Evolutionary conservation across 2,329 filamentous ascomycete genomes (phyloP).

Genomic region (Macrophomina pseudophaseolina): DNA sequence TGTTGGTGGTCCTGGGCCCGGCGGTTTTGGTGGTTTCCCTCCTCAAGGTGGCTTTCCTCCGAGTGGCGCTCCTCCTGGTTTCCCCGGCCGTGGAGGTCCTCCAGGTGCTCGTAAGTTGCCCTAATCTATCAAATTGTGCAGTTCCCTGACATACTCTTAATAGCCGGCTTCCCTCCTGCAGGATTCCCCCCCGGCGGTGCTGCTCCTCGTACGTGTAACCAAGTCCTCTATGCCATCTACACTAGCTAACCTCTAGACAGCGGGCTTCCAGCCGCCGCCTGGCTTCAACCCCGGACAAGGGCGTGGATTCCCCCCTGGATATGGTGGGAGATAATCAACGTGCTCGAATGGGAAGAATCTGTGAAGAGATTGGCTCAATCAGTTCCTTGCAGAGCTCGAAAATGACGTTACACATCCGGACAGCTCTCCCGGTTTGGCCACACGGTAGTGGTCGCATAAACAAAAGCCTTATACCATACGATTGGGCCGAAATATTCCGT

Average conservation of each 20-base stretch:
- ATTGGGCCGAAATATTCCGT: not conserved
- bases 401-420: not conserved
- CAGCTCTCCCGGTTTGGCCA: not conserved
- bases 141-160: constrained; percentile 28
- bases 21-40: constrained; percentile 58
- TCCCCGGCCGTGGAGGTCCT: constrained; percentile 40
- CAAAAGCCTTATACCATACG: not conserved
- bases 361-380: not conserved
- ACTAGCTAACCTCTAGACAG: constrained; percentile 28
- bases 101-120: constrained; percentile 34
- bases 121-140: not conserved
- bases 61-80: constrained; percentile 37
- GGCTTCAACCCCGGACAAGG: constrained; percentile 72
- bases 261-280: constrained; percentile 55
- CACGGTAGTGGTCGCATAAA: not conserved
- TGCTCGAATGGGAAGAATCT: not conserved
- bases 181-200: constrained; percentile 39
- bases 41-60: constrained; percentile 60
- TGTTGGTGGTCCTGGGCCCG: constrained; percentile 77
- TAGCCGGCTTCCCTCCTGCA: constrained; percentile 34
- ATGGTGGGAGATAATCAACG: constrained; percentile 15
- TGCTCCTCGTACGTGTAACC: constrained; percentile 40
- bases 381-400: not conserved
- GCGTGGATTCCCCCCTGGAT: constrained; percentile 55
- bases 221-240: not conserved